Conservation (phyloP, 73 alveolate genomes). For the Paramecium pentaurelia region DNA sequence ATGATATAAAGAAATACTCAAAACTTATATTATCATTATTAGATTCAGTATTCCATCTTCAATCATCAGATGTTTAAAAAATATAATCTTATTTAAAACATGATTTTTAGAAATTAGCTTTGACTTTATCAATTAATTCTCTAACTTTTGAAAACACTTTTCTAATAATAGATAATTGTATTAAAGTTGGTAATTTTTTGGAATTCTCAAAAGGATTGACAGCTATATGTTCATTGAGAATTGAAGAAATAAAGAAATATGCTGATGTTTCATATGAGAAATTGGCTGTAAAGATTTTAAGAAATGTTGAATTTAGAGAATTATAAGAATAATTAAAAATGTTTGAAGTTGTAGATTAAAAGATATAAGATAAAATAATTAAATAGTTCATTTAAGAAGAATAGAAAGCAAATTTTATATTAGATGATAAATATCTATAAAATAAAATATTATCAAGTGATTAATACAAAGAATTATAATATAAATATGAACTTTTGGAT, state of each 20-base stretch:
- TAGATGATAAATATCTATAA: constrained; percentile 43
- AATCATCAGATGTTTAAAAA: not conserved
- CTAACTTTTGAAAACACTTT: constrained; percentile 30
- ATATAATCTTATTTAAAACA: not conserved
- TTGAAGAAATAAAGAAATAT: constrained; percentile 22
- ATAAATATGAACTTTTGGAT: not conserved
- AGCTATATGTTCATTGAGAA: constrained; percentile 6
- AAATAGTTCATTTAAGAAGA: not conserved
- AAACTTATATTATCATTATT: not conserved
- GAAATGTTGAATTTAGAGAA: not conserved
- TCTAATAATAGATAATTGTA: not conserved
- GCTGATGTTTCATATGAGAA: constrained; percentile 41
- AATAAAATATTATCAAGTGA: constrained; percentile 24
- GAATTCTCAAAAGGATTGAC: constrained; percentile 12
- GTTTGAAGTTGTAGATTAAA: constrained; percentile 4
- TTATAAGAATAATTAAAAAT: not conserved
- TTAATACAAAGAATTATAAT: constrained; percentile 21
- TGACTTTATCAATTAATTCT: not conserved
- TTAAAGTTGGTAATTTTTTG: not conserved
- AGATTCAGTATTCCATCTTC: not conserved
- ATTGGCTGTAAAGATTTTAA: not conserved
- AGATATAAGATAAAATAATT: not conserved
- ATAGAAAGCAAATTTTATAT: not conserved
- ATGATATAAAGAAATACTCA: not conserved
- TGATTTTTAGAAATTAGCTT: not conserved